phyloP scores from a whole-genome alignment of 129 eudicot species.

The Solidago caesia region DNA sequence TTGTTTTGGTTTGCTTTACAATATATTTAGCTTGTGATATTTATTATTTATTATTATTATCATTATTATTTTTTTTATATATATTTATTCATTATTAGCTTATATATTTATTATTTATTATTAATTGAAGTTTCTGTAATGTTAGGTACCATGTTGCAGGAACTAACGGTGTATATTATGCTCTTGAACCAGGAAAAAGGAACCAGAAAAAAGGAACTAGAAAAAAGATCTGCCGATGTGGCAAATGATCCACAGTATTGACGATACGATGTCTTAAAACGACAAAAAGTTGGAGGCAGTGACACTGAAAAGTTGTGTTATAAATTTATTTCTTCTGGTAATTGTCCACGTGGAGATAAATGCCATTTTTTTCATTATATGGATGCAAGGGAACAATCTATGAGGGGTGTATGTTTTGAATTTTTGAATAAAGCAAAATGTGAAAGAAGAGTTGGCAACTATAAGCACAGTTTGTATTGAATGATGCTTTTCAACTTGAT shows the following conservation, averaged over 20 bases:
- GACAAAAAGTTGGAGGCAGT: conserved; percentile 72
- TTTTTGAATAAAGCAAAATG: conserved; percentile 93
- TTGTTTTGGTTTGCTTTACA: conserved; percentile 7
- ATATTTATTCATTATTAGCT: no score
- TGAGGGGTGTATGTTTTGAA: conserved; percentile 95
- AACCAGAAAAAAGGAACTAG: conserved; percentile 18
- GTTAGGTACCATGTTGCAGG: conserved; percentile 93
- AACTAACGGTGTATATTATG: conserved; percentile 63
- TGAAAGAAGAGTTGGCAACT: conserved; percentile 88
- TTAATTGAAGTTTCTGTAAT: conserved; percentile 23
- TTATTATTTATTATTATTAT: no score
- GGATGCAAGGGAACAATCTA: conserved; percentile 85
- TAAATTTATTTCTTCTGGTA: conserved; percentile 78
- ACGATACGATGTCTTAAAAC: conserved; percentile 93
- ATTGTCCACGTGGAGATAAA: conserved; percentile 79
- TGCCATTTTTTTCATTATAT: conserved; percentile 84
- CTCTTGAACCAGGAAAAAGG: conserved; percentile 64
- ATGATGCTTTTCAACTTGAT: conserved; percentile 5
- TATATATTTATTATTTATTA: no score
- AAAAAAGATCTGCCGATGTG: conserved; percentile 27
- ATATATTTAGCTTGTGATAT: no score
- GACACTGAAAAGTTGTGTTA: conserved; percentile 67
- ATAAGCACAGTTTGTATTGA: conserved; percentile 54
- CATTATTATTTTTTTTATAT: no score
- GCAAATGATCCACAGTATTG: conserved; percentile 77